These are phyloP conservation scores for Helichrysum umbraculigerum DNA, from an alignment of 129 eudicot species.

Conservation along the genomic window DNA sequence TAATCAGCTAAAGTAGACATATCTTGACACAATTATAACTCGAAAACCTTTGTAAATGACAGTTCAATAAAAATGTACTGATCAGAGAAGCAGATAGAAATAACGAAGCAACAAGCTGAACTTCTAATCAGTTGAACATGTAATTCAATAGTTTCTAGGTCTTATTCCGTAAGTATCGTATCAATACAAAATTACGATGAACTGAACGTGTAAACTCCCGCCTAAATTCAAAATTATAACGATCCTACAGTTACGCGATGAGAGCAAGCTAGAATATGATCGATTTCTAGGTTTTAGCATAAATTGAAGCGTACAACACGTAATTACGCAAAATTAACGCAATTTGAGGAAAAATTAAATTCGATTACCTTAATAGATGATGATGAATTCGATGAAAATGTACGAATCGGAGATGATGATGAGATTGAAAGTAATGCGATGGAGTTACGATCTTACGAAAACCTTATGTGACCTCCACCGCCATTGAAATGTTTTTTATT, in stretches of 20 bases:
- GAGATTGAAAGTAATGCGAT: not conserved
- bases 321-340: slow-evolving; percentile 7
- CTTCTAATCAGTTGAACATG: not conserved
- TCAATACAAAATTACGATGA: slow-evolving; percentile 2
- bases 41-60: not conserved
- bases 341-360: slow-evolving; percentile 22
- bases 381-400: slow-evolving; percentile 16
- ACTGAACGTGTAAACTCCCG: slow-evolving; percentile 32
- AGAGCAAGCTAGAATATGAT: slow-evolving; percentile 1
- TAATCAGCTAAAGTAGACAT: not conserved
- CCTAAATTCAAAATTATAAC: slow-evolving; percentile 35
- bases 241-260: slow-evolving; percentile 21
- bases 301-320: not conserved
- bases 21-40: not conserved
- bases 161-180: not conserved
- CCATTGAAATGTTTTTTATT: slow-evolving; percentile 25
- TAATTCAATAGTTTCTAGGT: not conserved
- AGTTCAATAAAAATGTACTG: not conserved
- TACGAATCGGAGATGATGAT: slow-evolving; percentile 22
- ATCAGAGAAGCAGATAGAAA: not conserved
- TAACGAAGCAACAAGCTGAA: not conserved
- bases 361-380: slow-evolving; percentile 25
- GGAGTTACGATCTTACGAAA: slow-evolving; percentile 13
- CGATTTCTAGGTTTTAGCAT: slow-evolving; percentile 12
- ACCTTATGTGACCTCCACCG: slow-evolving; percentile 30